These are phyloP conservation scores for Leccinellum rugosiceps DNA, from an alignment of 768 basidiomycete genomes.

Conservation along the genomic window DNA sequence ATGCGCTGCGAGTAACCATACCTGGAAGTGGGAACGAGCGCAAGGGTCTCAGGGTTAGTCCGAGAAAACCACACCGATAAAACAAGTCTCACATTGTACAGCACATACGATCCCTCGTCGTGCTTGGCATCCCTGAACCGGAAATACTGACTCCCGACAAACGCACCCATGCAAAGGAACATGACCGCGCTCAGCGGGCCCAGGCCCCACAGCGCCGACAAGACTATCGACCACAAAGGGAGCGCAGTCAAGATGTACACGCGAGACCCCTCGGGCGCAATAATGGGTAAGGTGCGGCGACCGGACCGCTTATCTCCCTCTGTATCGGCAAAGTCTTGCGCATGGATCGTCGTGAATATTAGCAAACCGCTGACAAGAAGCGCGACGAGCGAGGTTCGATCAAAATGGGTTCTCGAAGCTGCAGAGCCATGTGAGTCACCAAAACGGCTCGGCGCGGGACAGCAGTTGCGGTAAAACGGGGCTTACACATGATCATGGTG, in stretches of 20 bases:
- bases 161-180: slow-evolving; percentile 10
- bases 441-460: neutral
- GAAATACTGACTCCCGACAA: slow-evolving; percentile 17
- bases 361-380: slow-evolving; percentile 28
- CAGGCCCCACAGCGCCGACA: slow-evolving; percentile 6
- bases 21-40: neutral
- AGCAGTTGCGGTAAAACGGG: neutral
- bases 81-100: slow-evolving; percentile 14
- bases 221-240: slow-evolving; percentile 8
- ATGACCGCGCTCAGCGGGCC: slow-evolving; percentile 6
- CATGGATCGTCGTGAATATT: slow-evolving; percentile 36
- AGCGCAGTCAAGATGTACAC: slow-evolving; percentile 12
- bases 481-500: slow-evolving; percentile 27
- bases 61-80: neutral
- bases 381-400: slow-evolving; percentile 15
- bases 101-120: slow-evolving; percentile 9
- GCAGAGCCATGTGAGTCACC: too few relatives aligned
- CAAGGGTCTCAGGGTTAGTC: neutral
- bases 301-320: slow-evolving; percentile 30
- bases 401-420: slow-evolving; percentile 6
- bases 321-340: slow-evolving; percentile 34
- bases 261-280: slow-evolving; percentile 14
- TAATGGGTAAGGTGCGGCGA: slow-evolving; percentile 31
- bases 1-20: slow-evolving; percentile 9
- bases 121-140: slow-evolving; percentile 5